Evolutionary conservation across 164 flowering plant species (phyloP).

Genomic region (Stephania yunnanensis): DNA sequence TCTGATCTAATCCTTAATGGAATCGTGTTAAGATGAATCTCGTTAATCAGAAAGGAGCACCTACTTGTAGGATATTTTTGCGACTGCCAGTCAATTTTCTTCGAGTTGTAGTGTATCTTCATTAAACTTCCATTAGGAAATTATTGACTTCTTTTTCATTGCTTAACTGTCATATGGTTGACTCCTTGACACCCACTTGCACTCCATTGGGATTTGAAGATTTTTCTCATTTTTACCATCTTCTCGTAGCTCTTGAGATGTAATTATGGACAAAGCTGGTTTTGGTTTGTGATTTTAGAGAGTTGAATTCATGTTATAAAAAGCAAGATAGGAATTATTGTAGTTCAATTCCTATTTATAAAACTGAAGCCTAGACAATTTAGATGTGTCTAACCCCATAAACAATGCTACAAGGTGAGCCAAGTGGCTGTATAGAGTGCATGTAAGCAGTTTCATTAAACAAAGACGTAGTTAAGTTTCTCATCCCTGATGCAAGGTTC

Average conservation of each 20-base stretch:
- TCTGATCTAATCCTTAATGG: background rate
- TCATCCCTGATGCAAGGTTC: background rate
- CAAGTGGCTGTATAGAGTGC: background rate
- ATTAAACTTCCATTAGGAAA: background rate
- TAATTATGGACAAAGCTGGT: too few species aligned
- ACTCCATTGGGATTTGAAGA: too few species aligned
- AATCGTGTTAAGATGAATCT: background rate
- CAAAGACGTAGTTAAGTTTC: background rate
- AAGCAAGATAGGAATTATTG: background rate
- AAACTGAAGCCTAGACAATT: background rate
- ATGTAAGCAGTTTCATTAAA: background rate
- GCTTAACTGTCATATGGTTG: background rate
- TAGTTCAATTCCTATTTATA: background rate
- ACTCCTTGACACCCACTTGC: too few species aligned
- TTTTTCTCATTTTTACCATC: too few species aligned
- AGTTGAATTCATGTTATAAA: background rate
- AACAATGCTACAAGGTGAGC: background rate
- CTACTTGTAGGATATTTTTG: background rate
- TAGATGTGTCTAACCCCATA: background rate
- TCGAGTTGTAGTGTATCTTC: background rate
- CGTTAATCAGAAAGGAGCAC: background rate
- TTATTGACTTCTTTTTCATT: background rate
- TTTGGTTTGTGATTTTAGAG: background rate
- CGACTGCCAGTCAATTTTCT: background rate
- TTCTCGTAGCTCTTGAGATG: too few species aligned